Conservation (phyloP, 2,329 filamentous ascomycete genomes). For the Xylariomycetidae sp. region DNA sequence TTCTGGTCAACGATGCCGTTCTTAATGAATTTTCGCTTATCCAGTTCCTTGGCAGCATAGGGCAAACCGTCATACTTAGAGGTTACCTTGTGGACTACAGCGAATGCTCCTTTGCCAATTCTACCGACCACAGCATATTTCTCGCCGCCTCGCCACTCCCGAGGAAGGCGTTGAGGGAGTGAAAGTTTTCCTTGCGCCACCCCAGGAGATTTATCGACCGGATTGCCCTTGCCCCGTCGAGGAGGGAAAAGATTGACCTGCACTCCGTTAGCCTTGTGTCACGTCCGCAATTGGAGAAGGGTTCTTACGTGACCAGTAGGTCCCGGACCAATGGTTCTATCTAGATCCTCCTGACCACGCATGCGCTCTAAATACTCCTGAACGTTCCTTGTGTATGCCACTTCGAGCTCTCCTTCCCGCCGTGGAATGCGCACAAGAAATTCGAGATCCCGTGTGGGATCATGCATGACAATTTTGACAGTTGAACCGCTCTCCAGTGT, state of each 20-base stretch:
- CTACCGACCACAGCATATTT: constrained; percentile 78
- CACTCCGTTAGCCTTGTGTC: constrained; percentile 9
- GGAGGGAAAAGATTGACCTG: constrained; percentile 27
- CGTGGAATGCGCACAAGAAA: constrained; percentile 85
- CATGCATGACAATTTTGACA: constrained; percentile 62
- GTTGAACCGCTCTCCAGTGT: constrained; percentile 70
- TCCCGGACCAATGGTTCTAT: constrained; percentile 43
- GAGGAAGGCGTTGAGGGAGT: constrained; percentile 37
- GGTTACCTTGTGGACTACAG: constrained; percentile 86
- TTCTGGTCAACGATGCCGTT: constrained; percentile 86
- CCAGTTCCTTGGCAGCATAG: constrained; percentile 90
- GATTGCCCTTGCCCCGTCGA: constrained; percentile 10
- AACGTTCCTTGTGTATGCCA: constrained; percentile 65
- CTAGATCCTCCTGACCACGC: constrained; percentile 25
- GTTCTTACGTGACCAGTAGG: constrained; percentile 42
- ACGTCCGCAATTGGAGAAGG: not conserved
- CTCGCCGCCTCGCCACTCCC: constrained; percentile 76
- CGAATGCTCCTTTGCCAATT: constrained; percentile 92
- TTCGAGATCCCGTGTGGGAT: constrained; percentile 55
- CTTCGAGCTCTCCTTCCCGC: constrained; percentile 60
- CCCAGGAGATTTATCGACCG: constrained; percentile 5
- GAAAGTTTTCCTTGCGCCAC: constrained; percentile 22
- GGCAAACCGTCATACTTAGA: constrained; percentile 77
- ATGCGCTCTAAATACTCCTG: constrained; percentile 54
- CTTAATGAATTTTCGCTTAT: constrained; percentile 90